Percentiles rank a stretch among this genome's conserved stretches.
phyloP scores from a whole-genome alignment of 768 basidiomycete species.

The Termitomyces sp. region DNA sequence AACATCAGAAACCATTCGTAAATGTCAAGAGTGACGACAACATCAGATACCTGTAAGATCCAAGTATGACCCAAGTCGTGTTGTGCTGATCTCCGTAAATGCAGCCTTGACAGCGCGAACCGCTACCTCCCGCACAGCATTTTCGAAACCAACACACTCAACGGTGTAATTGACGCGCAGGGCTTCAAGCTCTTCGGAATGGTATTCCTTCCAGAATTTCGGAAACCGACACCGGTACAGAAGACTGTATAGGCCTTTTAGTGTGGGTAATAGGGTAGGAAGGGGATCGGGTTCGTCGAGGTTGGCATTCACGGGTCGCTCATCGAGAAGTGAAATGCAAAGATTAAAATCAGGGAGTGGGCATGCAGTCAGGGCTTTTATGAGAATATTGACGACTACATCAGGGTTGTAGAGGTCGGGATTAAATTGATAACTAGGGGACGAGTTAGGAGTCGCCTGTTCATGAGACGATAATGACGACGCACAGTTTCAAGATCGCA shows the following conservation, averaged over 20 bases:
- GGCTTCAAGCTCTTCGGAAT: constrained; percentile 61
- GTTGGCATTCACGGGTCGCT: constrained; percentile 47
- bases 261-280: constrained; percentile 59
- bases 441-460: neutral
- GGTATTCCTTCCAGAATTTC: constrained; percentile 76
- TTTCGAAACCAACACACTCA: constrained; percentile 78
- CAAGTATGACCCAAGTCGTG: constrained; percentile 67
- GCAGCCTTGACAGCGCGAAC: constrained; percentile 73
- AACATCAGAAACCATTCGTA: neutral
- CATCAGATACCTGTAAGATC: constrained; percentile 49
- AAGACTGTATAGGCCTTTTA: constrained; percentile 62
- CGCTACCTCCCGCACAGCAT: constrained; percentile 73
- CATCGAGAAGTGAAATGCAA: constrained; percentile 87
- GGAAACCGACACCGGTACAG: constrained; percentile 85
- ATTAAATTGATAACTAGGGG: constrained; percentile 89
- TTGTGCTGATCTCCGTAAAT: constrained; percentile 66
- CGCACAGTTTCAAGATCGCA: constrained; percentile 88
- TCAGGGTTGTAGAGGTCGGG: constrained; percentile 89
- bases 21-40: neutral
- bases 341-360: constrained; percentile 94
- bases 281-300: constrained; percentile 82
- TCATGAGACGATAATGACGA: neutral
- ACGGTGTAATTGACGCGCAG: constrained; percentile 84
- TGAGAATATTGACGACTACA: constrained; percentile 90
- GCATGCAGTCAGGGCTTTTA: constrained; percentile 81